Percentiles rank a stretch among this genome's conserved stretches.
Conservation (phyloP, 2,329 filamentous ascomycete species). For the Aspergillus flavus region DNA sequence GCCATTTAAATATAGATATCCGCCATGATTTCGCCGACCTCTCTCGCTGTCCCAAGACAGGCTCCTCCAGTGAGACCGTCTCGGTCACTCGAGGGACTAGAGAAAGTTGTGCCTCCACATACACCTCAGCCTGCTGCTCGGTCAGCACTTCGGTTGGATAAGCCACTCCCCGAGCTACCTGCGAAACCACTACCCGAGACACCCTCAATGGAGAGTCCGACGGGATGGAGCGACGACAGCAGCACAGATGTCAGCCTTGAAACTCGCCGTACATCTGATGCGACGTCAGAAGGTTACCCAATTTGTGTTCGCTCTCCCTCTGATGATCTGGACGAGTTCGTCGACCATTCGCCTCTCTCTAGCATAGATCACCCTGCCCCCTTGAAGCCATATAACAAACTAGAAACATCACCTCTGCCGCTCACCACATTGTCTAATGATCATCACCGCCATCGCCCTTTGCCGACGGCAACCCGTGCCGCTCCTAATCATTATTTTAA, state of each 20-base stretch:
- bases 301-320: constrained; percentile 34
- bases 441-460: constrained; percentile 25
- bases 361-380: constrained; percentile 12
- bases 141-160: constrained; percentile 30
- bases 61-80: constrained; percentile 38
- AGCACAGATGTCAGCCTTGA: constrained; percentile 29
- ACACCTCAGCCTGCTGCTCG: constrained; percentile 18
- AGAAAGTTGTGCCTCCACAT: constrained; percentile 37
- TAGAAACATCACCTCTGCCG: constrained; percentile 14
- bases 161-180: constrained; percentile 37
- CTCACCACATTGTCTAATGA: constrained; percentile 24
- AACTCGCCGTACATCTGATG: constrained; percentile 19
- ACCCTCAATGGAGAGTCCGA: constrained; percentile 26
- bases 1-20: neutral
- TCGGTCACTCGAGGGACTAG: constrained; percentile 40
- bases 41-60: constrained; percentile 23
- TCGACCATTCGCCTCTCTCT: constrained; percentile 28
- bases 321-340: constrained; percentile 30
- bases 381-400: constrained; percentile 13
- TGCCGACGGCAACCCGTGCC: constrained; percentile 24
- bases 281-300: constrained; percentile 34
- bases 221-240: constrained; percentile 34
- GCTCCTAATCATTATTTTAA: constrained; percentile 41
- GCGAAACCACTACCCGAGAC: constrained; percentile 27
- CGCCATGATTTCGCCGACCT: constrained; percentile 28